These are phyloP conservation scores for Straminergon stramineum DNA, from an alignment of 225 moss, liverwort and hornwort species.

Conservation along the genomic window DNA sequence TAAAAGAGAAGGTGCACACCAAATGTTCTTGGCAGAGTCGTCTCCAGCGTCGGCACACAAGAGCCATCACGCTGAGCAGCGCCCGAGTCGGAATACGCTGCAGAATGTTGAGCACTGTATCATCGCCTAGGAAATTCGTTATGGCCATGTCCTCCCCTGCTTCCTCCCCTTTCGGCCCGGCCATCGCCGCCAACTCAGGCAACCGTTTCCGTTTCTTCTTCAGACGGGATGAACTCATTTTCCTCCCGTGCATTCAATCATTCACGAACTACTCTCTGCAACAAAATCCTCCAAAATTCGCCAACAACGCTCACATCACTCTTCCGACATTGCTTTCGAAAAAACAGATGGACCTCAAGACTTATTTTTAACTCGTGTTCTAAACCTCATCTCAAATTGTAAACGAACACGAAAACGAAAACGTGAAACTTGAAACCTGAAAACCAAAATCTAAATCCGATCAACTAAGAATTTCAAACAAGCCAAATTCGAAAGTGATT, in stretches of 20 bases:
- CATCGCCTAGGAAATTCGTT: conserved; percentile 49
- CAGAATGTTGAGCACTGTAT: conserved; percentile 59
- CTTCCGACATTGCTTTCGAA: background rate
- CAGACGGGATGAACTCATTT: conserved; percentile 9
- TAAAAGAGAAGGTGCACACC: conserved; percentile 11
- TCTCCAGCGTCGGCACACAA: conserved; percentile 90
- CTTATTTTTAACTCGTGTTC: background rate
- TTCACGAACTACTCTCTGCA: background rate
- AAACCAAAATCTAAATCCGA: background rate
- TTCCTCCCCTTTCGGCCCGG: conserved; percentile 14
- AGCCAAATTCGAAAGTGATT: background rate
- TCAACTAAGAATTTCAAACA: background rate
- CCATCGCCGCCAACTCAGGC: conserved; percentile 7
- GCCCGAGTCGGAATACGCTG: conserved; percentile 63
- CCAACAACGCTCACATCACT: background rate
- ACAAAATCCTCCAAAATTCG: background rate
- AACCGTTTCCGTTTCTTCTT: conserved; percentile 32
- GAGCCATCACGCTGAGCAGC: conserved; percentile 49
- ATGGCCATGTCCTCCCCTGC: conserved; percentile 46
- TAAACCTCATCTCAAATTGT: background rate
- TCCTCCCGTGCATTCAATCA: background rate
- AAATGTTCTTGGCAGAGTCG: conserved; percentile 55
- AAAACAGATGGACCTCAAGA: background rate
- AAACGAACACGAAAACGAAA: background rate
- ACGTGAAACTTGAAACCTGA: background rate